These are phyloP conservation scores for Pichia sp. DNA, from an alignment of 1,139 yeast species.

Conservation along the genomic window DNA sequence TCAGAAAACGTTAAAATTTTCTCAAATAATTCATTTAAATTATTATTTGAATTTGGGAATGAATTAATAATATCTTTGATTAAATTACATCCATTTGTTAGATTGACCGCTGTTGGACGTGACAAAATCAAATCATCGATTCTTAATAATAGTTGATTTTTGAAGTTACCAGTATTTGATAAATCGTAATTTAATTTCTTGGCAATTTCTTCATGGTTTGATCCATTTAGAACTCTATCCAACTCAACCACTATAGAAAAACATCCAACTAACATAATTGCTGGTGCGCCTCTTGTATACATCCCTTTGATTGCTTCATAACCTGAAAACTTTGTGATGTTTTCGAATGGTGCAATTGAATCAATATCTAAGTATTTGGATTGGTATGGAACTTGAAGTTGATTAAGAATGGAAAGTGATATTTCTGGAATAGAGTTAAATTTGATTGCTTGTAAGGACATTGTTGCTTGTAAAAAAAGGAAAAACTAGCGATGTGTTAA, in stretches of 20 bases:
- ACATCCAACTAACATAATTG: conserved; percentile 92
- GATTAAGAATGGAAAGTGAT: conserved; percentile 65
- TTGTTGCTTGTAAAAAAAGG: conserved; percentile 1
- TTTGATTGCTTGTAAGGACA: conserved; percentile 59
- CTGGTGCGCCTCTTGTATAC: conserved; percentile 99
- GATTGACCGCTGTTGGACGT: conserved; percentile 93
- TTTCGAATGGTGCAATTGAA: conserved; percentile 28
- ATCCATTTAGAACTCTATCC: conserved; percentile 24
- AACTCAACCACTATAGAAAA: conserved; percentile 76
- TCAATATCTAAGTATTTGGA: conserved; percentile 57
- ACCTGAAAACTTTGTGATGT: conserved; percentile 42
- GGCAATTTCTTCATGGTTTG: not conserved
- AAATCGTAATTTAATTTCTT: conserved; percentile 29
- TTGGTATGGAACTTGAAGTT: conserved; percentile 72
- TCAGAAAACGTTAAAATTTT: conserved; percentile 47
- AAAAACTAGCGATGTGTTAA: too few relatives aligned
- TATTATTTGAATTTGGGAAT: not conserved
- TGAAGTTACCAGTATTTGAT: conserved; percentile 26
- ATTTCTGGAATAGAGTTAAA: conserved; percentile 42
- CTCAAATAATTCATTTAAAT: conserved; percentile 33
- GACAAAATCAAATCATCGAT: conserved; percentile 67
- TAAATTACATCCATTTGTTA: conserved; percentile 69
- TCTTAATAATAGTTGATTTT: conserved; percentile 35
- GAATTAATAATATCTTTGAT: conserved; percentile 38
- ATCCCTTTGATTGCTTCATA: conserved; percentile 73